Base-by-base conservation (phyloP, 75 land plant species). In the Ceratopteris richardii region DNA sequence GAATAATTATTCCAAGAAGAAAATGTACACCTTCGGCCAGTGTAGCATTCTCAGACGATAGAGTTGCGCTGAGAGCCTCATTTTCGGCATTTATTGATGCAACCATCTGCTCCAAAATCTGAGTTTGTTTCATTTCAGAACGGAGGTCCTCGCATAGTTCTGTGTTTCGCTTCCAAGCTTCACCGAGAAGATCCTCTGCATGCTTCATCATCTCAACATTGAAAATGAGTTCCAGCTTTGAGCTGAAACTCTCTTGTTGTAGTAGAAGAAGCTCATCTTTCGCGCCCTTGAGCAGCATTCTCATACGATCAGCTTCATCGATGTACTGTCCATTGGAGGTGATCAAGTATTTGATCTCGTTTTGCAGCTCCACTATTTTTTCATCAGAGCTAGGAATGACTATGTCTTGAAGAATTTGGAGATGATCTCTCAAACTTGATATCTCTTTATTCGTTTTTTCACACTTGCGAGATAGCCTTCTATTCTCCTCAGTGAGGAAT, bases 91-190 rank as follows among this genome's bases (percentile, higher is more conserved):
- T 46, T 17, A 17, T 14, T 46, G 5, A 7, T 20, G 48, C 14
- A 2, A 46, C 14, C n/a, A 46, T 17, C 48, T 46, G 48, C 48
- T 46, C 21, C 48, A 46, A 46, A n/a, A n/a, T 46, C 48, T 20
- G n/a, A n/a, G 4, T 2, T 4, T 46, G 48, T 3, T 46, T 17
- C 17, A 7, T 17, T 46, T 46, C 4, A 2, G 21, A 46, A 14
- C 48, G 4, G 17, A 46, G n/a, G 14, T 20, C 17, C 4, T 46
- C 48, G 21, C 48, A 17, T 5, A n/a, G 48, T 17, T 4, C 21
- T 46, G 48, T 14, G 14, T 5, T 5, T 20, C 17, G 37, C 9
- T 3, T 9, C 37, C 9, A 4, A 33, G 9, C 48, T 5, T 5
- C 17, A 2, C 17, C 48, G 17, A 46, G 21, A 14, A 5, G 4